Percentiles rank a stretch among this genome's conserved stretches.
These are phyloP conservation scores for Saturnispora silvae DNA, from an alignment of 805 yeast species.

Conservation along the genomic window DNA sequence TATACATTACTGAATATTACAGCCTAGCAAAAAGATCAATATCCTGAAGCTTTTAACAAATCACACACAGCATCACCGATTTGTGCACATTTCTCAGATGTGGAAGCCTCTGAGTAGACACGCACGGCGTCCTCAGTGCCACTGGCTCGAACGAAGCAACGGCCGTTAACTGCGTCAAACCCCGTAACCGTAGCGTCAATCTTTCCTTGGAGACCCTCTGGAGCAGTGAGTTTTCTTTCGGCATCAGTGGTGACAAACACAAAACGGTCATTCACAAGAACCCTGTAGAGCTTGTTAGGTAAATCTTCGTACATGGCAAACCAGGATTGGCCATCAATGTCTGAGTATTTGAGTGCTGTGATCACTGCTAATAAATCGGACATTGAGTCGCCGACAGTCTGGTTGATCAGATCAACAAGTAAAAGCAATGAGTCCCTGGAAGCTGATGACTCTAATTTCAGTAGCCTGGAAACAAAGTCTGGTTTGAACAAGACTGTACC, in stretches of 20 bases:
- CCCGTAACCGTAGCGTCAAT: slow-evolving; percentile 57
- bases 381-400: slow-evolving; percentile 97
- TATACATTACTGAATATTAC: no score
- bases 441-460: slow-evolving; percentile 17
- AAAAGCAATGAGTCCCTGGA: slow-evolving; percentile 46
- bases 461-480: slow-evolving; percentile 33
- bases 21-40: no score
- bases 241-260: slow-evolving; percentile 81
- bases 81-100: slow-evolving; percentile 35
- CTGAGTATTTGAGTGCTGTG: slow-evolving; percentile 42
- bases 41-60: neutral
- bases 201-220: slow-evolving; percentile 62
- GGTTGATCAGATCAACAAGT: slow-evolving; percentile 72
- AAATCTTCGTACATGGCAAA: slow-evolving; percentile 66
- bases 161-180: slow-evolving; percentile 32
- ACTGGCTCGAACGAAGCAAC: slow-evolving; percentile 92
- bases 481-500: slow-evolving; percentile 85
- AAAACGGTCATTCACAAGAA: slow-evolving; percentile 70
- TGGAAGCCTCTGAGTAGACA: slow-evolving; percentile 82
- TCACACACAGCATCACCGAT: slow-evolving; percentile 30
- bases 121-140: slow-evolving; percentile 98
- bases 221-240: slow-evolving; percentile 70
- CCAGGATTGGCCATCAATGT: slow-evolving; percentile 55
- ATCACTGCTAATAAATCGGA: slow-evolving; percentile 81
- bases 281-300: slow-evolving; percentile 78